Conservation (phyloP, 2,329 filamentous ascomycete species). For the Botrytis tulipae region DNA sequence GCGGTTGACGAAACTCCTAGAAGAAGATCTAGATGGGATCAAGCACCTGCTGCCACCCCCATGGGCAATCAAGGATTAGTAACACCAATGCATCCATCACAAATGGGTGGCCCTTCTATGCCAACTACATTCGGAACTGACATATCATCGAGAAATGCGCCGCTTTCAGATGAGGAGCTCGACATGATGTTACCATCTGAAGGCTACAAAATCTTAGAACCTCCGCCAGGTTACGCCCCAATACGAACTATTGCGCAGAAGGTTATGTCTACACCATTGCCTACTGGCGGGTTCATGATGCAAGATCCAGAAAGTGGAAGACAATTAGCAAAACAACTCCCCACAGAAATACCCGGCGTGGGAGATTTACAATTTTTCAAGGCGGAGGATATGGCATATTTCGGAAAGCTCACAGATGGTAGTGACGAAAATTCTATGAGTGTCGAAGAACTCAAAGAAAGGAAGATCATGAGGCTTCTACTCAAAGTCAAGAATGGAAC, state of each 20-base stretch:
- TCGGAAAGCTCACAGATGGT: slow-evolving; percentile 93
- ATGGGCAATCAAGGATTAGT: slow-evolving; percentile 71
- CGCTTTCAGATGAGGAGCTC: slow-evolving; percentile 90
- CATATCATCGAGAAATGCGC: slow-evolving; percentile 72
- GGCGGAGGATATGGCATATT: slow-evolving; percentile 97
- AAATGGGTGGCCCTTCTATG: slow-evolving; percentile 50
- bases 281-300: slow-evolving; percentile 91
- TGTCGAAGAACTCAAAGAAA: slow-evolving; percentile 93
- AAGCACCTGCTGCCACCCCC: slow-evolving; percentile 79
- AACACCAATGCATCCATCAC: slow-evolving; percentile 73
- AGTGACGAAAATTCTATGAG: slow-evolving; percentile 88
- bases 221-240: slow-evolving; percentile 88
- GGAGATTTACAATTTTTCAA: slow-evolving; percentile 98
- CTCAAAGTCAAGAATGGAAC: slow-evolving; percentile 99
- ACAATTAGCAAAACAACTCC: slow-evolving; percentile 82
- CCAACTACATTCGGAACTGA: slow-evolving; percentile 76
- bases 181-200: slow-evolving; percentile 86
- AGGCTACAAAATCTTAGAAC: slow-evolving; percentile 88
- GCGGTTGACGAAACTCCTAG: slow-evolving; percentile 59
- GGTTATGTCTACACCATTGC: slow-evolving; percentile 68
- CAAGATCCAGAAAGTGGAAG: slow-evolving; percentile 87
- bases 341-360: slow-evolving; percentile 93
- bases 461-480: slow-evolving; percentile 96
- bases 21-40: slow-evolving; percentile 87
- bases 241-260: slow-evolving; percentile 74